These are phyloP conservation scores for Collybia mongolica DNA, from an alignment of 768 basidiomycete species.

Conservation along the genomic window DNA sequence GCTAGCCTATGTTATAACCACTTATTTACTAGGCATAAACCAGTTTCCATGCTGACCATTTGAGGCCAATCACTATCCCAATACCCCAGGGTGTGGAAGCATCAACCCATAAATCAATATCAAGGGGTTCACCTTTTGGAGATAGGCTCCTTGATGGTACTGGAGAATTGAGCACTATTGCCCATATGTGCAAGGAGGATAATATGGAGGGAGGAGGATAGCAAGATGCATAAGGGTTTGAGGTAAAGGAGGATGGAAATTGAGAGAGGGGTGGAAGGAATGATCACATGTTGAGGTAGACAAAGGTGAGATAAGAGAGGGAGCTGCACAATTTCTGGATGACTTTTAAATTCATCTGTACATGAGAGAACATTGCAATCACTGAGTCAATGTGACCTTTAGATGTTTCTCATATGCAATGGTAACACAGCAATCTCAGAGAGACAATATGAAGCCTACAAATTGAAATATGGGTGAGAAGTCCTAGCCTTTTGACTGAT, in stretches of 20 bases:
- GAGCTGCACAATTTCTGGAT: slow-evolving; percentile 24
- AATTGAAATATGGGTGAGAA: slow-evolving; percentile 18
- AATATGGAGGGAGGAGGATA: slow-evolving; percentile 19
- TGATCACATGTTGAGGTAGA: slow-evolving; percentile 22
- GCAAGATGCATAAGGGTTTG: slow-evolving; percentile 5
- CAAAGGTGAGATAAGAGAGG: slow-evolving; percentile 30
- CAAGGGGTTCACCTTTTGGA: not conserved
- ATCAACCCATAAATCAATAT: slow-evolving; percentile 21
- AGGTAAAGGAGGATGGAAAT: slow-evolving; percentile 21
- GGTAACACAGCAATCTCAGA: slow-evolving; percentile 16
- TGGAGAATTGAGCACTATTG: not conserved
- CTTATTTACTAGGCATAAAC: too few relatives aligned
- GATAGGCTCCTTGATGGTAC: slow-evolving; percentile 10
- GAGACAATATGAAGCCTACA: slow-evolving; percentile 28
- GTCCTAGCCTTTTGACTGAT: slow-evolving; percentile 19
- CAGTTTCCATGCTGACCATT: slow-evolving; percentile 20
- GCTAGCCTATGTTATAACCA: slow-evolving; percentile 22
- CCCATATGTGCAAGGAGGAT: slow-evolving; percentile 34
- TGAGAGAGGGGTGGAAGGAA: slow-evolving; percentile 23
- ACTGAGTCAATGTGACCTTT: slow-evolving; percentile 11
- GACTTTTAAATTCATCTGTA: slow-evolving; percentile 1
- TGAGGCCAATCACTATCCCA: slow-evolving; percentile 4
- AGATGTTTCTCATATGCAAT: slow-evolving; percentile 22
- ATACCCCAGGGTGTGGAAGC: slow-evolving; percentile 1
- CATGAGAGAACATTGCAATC: not conserved